phyloP scores from a whole-genome alignment of 164 flowering plant genomes.

The Piper longum region DNA sequence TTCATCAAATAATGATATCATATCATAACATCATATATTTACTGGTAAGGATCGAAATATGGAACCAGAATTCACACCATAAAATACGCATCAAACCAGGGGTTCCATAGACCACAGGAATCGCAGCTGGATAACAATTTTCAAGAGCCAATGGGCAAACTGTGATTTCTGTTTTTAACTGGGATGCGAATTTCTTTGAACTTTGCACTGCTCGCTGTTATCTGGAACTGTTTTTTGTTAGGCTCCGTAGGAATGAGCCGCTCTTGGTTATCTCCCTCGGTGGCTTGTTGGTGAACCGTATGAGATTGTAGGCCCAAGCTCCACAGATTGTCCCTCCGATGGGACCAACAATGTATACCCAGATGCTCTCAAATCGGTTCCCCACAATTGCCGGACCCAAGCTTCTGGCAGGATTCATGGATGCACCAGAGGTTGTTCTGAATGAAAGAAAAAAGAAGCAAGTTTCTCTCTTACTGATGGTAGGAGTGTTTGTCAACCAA shows the following conservation, averaged over 20 bases:
- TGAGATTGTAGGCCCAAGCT: constrained; percentile 63
- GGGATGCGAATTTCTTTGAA: too few species aligned
- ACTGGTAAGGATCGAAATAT: too few species aligned
- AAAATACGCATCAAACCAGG: too few species aligned
- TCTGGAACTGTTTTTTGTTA: not conserved
- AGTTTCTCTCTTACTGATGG: not conserved
- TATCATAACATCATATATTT: too few species aligned
- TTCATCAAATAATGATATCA: too few species aligned
- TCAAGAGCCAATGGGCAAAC: too few species aligned
- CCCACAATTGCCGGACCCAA: constrained; percentile 75
- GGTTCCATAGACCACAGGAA: too few species aligned
- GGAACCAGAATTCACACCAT: too few species aligned
- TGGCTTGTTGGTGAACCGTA: constrained; percentile 72
- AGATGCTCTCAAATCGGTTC: constrained; percentile 31
- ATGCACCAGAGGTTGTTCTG: constrained; percentile 84
- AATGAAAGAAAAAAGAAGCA: not conserved
- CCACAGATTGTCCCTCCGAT: constrained; percentile 49
- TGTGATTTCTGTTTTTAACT: too few species aligned
- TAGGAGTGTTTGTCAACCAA: not conserved
- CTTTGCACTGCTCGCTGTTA: not conserved
- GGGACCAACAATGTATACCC: constrained; percentile 66
- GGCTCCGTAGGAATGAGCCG: constrained; percentile 16
- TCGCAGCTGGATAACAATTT: too few species aligned
- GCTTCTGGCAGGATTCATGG: constrained; percentile 98
- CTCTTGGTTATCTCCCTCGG: constrained; percentile 55